These are phyloP conservation scores for Fragilariopsis cylindrus DNA, from an alignment of 108 stramenopile species.

Conservation along the genomic window DNA sequence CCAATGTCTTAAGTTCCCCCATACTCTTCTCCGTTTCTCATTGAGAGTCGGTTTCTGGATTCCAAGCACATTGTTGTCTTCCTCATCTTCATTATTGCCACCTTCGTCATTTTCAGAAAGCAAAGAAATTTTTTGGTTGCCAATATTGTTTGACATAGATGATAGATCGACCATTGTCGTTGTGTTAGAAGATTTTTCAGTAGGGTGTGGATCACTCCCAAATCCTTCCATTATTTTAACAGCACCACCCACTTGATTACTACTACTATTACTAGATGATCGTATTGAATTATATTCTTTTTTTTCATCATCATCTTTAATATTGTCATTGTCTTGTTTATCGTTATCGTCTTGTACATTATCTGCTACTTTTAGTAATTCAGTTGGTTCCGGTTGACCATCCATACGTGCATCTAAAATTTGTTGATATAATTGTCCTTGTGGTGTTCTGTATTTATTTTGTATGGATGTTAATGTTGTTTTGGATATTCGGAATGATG, in stretches of 20 bases:
- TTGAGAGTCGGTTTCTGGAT: neutral
- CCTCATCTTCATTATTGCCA: neutral
- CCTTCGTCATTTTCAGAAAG: neutral
- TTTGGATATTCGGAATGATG: neutral
- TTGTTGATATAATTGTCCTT: constrained; percentile 41
- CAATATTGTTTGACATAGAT: no score
- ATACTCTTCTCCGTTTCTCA: neutral
- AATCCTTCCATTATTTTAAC: constrained; percentile 35
- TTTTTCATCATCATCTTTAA: neutral
- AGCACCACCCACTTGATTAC: neutral
- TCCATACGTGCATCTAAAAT: constrained; percentile 42
- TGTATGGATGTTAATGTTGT: constrained; percentile 8
- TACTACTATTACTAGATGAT: no score
- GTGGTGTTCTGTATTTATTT: constrained; percentile 35
- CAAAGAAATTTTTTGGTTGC: constrained; percentile 4
- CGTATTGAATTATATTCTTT: neutral
- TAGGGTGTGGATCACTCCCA: constrained; percentile 34
- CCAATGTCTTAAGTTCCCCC: neutral
- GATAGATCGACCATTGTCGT: no score
- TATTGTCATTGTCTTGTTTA: no score
- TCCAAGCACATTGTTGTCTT: neutral
- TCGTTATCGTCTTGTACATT: neutral
- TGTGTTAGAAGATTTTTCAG: neutral
- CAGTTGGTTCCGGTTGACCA: constrained; percentile 46
- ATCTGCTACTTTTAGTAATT: constrained; percentile 21